These are phyloP conservation scores for Torulaspora microellipsoides DNA, from an alignment of 805 yeast species.

Conservation along the genomic window DNA sequence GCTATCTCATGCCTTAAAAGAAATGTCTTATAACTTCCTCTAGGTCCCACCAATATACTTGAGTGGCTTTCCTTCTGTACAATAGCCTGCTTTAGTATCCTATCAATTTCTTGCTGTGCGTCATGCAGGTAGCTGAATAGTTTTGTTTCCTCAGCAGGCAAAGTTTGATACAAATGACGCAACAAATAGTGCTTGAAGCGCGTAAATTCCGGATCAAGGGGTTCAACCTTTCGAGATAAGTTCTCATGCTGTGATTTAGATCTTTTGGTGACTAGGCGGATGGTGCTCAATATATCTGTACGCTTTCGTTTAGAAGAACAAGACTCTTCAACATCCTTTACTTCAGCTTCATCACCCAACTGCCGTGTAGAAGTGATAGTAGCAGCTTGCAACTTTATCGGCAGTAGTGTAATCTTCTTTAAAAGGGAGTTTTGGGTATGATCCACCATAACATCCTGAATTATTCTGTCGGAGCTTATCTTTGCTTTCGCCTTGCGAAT, in stretches of 20 bases:
- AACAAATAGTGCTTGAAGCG: conserved; percentile 21
- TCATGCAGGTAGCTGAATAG: conserved; percentile 22
- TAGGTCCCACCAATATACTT: conserved; percentile 71
- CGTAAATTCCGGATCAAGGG: conserved; percentile 15
- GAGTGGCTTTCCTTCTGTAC: conserved; percentile 75
- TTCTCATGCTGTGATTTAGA: neutral
- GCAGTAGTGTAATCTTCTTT: conserved; percentile 19
- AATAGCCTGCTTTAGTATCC: conserved; percentile 60
- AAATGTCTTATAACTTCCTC: conserved; percentile 70
- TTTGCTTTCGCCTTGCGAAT: conserved; percentile 23
- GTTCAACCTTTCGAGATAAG: conserved; percentile 1
- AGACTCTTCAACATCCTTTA: neutral
- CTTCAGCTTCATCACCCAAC: neutral
- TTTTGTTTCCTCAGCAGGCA: conserved; percentile 20
- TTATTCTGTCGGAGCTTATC: conserved; percentile 22
- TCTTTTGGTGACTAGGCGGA: conserved; percentile 9
- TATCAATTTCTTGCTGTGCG: conserved; percentile 44
- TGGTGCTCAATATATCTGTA: conserved; percentile 9
- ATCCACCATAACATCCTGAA: conserved; percentile 25
- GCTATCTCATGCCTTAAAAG: conserved; percentile 55
- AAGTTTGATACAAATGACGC: conserved; percentile 20
- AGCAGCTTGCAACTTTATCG: conserved; percentile 11
- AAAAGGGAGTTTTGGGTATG: conserved; percentile 16
- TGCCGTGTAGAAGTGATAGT: neutral
- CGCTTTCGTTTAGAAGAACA: neutral